Conservation (phyloP, 345 rosid genomes). For the Eucalyptus viminalis region DNA sequence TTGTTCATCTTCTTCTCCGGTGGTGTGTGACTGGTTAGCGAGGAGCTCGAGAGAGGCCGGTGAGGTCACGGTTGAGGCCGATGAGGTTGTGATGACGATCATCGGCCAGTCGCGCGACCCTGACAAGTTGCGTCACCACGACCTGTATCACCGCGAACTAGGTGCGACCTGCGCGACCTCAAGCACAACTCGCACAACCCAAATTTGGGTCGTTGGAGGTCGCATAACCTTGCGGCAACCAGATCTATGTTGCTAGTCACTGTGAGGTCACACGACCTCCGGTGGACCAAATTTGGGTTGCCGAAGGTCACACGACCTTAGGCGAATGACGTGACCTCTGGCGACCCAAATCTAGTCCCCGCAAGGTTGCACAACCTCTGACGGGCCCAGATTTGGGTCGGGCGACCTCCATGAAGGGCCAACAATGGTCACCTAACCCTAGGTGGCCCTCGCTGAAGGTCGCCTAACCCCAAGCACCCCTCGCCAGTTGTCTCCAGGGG, state of each 20-base stretch:
- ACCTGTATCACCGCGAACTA: too few relatives aligned
- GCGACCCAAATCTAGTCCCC: too few relatives aligned
- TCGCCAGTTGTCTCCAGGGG: rapidly evolving
- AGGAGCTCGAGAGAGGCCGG: too few relatives aligned
- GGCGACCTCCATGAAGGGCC: too few relatives aligned
- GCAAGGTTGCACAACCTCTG: rapidly evolving
- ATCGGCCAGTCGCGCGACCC: rapidly evolving
- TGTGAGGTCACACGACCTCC: too few relatives aligned
- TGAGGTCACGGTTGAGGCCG: too few relatives aligned
- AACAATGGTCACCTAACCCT: rapidly evolving
- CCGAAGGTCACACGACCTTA: rapidly evolving
- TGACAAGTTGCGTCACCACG: rapidly evolving
- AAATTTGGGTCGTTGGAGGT: rapidly evolving
- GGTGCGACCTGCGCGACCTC: rapidly evolving
- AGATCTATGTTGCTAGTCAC: too few relatives aligned
- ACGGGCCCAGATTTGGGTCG: rapidly evolving
- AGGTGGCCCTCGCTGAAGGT: too few relatives aligned
- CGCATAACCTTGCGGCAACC: rapidly evolving
- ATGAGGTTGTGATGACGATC: rapidly evolving
- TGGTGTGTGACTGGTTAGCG: too few relatives aligned
- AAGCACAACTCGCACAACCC: rapidly evolving
- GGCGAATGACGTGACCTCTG: rapidly evolving
- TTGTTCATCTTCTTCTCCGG: too few relatives aligned
- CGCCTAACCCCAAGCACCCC: too few relatives aligned
- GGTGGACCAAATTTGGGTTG: too few relatives aligned